These are phyloP conservation scores for Penicillium taxi DNA, from an alignment of 495 filamentous ascomycete species.

Conservation along the genomic window DNA sequence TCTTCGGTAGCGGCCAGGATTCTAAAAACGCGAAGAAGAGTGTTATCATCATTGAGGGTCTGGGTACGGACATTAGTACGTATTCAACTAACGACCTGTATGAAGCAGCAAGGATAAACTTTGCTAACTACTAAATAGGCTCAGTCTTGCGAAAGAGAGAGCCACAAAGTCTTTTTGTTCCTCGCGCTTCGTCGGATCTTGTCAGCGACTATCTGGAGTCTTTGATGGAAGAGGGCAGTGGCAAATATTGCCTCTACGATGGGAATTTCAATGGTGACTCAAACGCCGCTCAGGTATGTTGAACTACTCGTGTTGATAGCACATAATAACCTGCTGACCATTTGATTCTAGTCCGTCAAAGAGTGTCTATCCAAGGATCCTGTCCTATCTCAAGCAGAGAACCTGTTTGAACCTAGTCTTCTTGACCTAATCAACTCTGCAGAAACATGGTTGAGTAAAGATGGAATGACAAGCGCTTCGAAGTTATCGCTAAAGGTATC, in stretches of 20 bases:
- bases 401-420: constrained; percentile 11
- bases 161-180: constrained; percentile 14
- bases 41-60: constrained; percentile 43
- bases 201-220: constrained; percentile 9
- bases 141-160: constrained; percentile 15
- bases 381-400: constrained; percentile 7
- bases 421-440: constrained; percentile 14
- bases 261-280: constrained; percentile 1
- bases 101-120: background rate
- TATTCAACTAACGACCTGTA: background rate
- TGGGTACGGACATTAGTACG: constrained; percentile 36
- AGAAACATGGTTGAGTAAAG: constrained; percentile 22
- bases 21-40: constrained; percentile 19
- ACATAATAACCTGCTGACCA: background rate
- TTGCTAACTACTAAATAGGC: constrained; percentile 9
- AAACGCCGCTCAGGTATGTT: constrained; percentile 13
- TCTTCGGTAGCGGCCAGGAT: constrained; percentile 31
- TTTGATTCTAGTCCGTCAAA: constrained; percentile 6
- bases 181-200: constrained; percentile 6
- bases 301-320: background rate
- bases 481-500: constrained; percentile 25
- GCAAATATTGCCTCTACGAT: constrained; percentile 17
- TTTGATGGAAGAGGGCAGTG: constrained; percentile 5
- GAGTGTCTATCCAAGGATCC: constrained; percentile 20
- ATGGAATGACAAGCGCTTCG: constrained; percentile 9